Conservation (phyloP, 2,329 filamentous ascomycete genomes). For the Apiospora arundinis region DNA sequence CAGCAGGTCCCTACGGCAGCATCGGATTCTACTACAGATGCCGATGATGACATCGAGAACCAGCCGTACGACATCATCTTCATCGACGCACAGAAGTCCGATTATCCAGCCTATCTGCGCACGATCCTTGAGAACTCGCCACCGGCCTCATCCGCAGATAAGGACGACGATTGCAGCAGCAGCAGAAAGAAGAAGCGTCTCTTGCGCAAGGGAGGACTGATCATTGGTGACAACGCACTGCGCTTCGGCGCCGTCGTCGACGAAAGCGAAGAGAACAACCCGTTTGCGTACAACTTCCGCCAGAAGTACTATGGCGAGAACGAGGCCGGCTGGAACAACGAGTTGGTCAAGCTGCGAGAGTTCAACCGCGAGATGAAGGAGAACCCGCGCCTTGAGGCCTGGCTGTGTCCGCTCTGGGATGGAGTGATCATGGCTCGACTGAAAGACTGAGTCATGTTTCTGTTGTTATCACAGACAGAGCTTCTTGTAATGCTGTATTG, state of each 20-base stretch:
- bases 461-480: not conserved
- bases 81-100: conserved; percentile 59
- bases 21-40: too few species aligned
- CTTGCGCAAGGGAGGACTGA: conserved; percentile 55
- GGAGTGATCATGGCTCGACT: conserved; percentile 47
- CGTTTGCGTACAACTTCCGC: conserved; percentile 32
- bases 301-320: conserved; percentile 11
- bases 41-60: conserved; percentile 38
- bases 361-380: conserved; percentile 43
- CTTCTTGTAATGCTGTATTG: not conserved
- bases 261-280: conserved; percentile 44
- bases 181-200: conserved; percentile 42
- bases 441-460: conserved; percentile 38
- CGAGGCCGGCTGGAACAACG: conserved; percentile 9
- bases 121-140: conserved; percentile 53
- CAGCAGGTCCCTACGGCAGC: conserved; percentile 21
- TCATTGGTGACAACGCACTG: conserved; percentile 62
- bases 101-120: conserved; percentile 56
- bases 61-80: conserved; percentile 60
- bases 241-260: conserved; percentile 55
- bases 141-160: conserved; percentile 17
- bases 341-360: conserved; percentile 40
- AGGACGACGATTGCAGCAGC: conserved; percentile 37
- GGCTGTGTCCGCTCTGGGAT: conserved; percentile 51
- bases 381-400: conserved; percentile 46